Percentiles rank a stretch among this genome's conserved stretches.
Conservation (phyloP, 192 early-diverging fungal species). For the Coemansia sp. region DNA sequence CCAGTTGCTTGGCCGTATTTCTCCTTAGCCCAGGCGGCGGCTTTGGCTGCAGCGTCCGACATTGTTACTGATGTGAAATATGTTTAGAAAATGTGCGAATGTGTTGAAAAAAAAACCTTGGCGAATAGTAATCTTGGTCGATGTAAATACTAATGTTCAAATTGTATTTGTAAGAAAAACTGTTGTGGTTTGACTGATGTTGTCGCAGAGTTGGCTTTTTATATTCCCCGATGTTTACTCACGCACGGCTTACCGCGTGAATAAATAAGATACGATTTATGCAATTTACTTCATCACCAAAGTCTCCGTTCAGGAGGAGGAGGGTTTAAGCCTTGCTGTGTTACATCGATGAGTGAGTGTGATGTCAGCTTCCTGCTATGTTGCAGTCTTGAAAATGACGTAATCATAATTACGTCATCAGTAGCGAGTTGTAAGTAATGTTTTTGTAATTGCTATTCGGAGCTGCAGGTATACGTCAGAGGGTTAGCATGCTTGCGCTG, state of each 20-base stretch:
- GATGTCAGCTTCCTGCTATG: not conserved
- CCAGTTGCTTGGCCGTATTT: not conserved
- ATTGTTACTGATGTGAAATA: not conserved
- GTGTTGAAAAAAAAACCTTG: too few species aligned
- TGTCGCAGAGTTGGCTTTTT: not conserved
- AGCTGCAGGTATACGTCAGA: too few species aligned
- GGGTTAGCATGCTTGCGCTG: too few species aligned
- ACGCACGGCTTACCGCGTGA: not conserved
- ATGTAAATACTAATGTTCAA: too few species aligned
- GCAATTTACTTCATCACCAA: not conserved
- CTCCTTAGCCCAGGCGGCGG: not conserved
- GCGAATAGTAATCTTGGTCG: too few species aligned
- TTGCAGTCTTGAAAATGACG: not conserved
- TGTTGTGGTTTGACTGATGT: too few species aligned
- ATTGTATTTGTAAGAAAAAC: too few species aligned
- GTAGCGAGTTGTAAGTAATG: too few species aligned
- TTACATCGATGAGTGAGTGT: not conserved
- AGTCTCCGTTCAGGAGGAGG: not conserved
- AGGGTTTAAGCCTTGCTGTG: too few species aligned
- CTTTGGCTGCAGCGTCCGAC: not conserved
- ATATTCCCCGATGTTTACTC: too few species aligned
- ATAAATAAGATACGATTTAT: not conserved
- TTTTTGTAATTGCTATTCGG: too few species aligned
- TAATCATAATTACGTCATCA: not conserved
- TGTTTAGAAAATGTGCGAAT: not conserved